Conservation (phyloP, 2,329 filamentous ascomycete genomes). For the Fusarium anthophilum region DNA sequence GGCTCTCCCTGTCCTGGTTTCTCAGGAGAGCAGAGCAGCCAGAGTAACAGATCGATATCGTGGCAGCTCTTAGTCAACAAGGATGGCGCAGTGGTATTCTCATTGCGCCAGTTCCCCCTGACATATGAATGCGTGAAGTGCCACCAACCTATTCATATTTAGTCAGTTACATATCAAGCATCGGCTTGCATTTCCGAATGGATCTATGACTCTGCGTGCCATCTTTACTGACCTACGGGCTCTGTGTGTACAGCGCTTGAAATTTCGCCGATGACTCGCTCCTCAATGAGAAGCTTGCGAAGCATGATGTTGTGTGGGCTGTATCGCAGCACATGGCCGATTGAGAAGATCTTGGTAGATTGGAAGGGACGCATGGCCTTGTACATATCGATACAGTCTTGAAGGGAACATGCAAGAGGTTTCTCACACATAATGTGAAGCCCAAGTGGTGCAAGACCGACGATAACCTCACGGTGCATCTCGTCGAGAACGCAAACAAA, state of each 20-base stretch:
- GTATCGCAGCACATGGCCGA: conserved; percentile 94
- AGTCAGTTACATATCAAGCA: background rate
- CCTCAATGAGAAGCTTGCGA: conserved; percentile 77
- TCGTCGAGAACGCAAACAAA: conserved; percentile 83
- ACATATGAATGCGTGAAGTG: conserved; percentile 94
- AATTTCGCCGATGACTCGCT: conserved; percentile 83
- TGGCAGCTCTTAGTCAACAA: conserved; percentile 96
- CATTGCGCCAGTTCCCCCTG: conserved; percentile 91
- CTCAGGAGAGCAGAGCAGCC: conserved; percentile 82
- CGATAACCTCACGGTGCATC: conserved; percentile 83
- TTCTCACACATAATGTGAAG: conserved; percentile 97
- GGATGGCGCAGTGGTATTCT: conserved; percentile 78
- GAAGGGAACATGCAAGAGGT: conserved; percentile 81
- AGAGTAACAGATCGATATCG: conserved; percentile 91
- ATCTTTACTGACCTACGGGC: conserved; percentile 65
- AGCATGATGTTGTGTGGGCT: conserved; percentile 91
- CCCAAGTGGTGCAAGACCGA: conserved; percentile 73
- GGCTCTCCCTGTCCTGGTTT: conserved; percentile 57
- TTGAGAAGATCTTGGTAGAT: conserved; percentile 73
- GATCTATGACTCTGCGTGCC: background rate
- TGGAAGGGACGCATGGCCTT: conserved; percentile 57
- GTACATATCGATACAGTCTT: conserved; percentile 82
- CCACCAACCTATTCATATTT: conserved; percentile 78
- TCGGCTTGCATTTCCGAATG: background rate
- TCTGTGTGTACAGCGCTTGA: conserved; percentile 91